phyloP scores from a whole-genome alignment of 306 rosid genomes.

The Sphenostylis stenocarpa region DNA sequence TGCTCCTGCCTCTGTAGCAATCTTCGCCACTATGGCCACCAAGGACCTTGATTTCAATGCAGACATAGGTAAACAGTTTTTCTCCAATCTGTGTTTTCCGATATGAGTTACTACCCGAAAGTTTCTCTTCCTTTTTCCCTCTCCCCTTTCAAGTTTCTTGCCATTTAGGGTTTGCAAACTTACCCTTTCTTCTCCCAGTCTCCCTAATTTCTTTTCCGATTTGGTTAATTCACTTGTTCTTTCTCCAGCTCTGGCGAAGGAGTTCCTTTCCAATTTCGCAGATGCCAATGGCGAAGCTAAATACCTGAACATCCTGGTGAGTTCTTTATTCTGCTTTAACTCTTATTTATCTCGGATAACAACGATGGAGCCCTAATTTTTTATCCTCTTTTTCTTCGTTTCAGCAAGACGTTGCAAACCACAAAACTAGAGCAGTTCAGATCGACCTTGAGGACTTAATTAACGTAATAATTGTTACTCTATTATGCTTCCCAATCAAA shows the following conservation, averaged over 20 bases:
- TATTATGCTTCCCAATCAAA: background rate
- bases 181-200: background rate
- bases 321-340: background rate
- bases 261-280: constrained; percentile 79
- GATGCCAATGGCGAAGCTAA: constrained; percentile 70
- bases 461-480: constrained; percentile 42
- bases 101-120: background rate
- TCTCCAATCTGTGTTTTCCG: background rate
- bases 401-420: constrained; percentile 95
- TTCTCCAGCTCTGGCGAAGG: constrained; percentile 66
- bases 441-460: constrained; percentile 83
- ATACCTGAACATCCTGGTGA: constrained; percentile 73
- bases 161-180: background rate
- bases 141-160: background rate
- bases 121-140: background rate
- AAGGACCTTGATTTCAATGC: constrained; percentile 57
- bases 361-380: constrained; percentile 5
- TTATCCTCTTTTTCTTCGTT: background rate
- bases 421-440: constrained; percentile 65
- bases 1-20: background rate
- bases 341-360: background rate
- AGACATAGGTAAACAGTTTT: constrained; percentile 62
- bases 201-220: background rate
- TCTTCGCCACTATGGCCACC: constrained; percentile 46
- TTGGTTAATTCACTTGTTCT: background rate